A percentile compares a stretch with the other conserved stretches of the same genome.
phyloP scores from a whole-genome alignment of 2,329 filamentous ascomycete genomes.

The Alternaria dauci region DNA sequence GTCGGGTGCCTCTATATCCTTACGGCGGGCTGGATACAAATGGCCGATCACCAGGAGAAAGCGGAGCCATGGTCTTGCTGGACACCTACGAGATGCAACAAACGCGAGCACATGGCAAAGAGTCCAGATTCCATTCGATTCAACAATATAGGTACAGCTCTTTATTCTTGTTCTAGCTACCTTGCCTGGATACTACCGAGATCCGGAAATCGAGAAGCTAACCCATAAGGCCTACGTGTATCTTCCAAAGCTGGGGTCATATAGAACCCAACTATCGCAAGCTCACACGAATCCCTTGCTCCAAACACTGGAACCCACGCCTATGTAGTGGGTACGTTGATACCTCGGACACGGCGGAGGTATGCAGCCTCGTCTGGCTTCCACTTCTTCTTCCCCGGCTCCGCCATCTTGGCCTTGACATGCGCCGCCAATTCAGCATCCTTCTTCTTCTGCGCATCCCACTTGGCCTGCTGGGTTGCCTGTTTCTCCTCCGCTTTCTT shows the following conservation, averaged over 20 bases:
- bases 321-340: constrained; percentile 2
- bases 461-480: neutral
- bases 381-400: constrained; percentile 4
- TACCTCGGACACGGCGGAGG: constrained; percentile 1
- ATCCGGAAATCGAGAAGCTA: too few species aligned
- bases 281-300: too few species aligned
- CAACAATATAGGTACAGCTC: neutral
- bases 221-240: neutral
- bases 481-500: neutral
- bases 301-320: neutral
- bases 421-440: neutral
- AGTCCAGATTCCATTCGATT: neutral
- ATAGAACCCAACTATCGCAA: neutral
- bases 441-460: neutral
- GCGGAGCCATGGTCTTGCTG: neutral
- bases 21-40: neutral
- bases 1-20: too few species aligned
- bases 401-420: neutral
- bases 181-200: neutral
- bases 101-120: neutral
- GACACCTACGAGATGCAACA: neutral
- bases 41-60: neutral
- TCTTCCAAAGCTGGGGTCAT: neutral
- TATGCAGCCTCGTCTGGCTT: neutral
- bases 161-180: neutral